phyloP scores from a whole-genome alignment of 139 green algal species.

The Closterium sp. region DNA sequence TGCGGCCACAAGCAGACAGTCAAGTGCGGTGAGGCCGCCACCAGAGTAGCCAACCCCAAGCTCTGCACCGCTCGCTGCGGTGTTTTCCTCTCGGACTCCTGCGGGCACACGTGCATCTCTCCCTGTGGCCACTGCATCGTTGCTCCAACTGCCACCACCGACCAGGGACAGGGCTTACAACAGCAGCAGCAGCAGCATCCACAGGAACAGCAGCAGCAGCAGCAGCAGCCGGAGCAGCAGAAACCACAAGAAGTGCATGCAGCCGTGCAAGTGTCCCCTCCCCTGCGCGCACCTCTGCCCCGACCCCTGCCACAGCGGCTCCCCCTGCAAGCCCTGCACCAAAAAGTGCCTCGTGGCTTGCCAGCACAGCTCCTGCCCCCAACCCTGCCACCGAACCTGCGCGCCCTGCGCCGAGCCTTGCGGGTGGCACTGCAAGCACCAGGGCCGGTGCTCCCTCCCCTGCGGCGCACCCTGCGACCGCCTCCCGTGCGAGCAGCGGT shows the following conservation, averaged over 20 bases:
- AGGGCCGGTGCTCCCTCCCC: conserved; percentile 60
- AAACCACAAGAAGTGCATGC: conserved; percentile 7
- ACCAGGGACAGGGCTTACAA: too few relatives aligned
- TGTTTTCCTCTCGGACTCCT: background rate
- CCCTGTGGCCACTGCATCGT: background rate
- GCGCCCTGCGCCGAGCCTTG: conserved; percentile 63
- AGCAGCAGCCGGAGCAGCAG: background rate
- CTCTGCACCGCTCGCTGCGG: background rate
- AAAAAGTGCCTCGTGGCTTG: conserved; percentile 23
- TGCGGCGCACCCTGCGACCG: conserved; percentile 69
- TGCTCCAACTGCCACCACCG: background rate
- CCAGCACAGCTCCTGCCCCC: conserved; percentile 39
- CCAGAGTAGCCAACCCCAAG: background rate
- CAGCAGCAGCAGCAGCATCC: background rate
- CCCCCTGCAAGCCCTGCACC: conserved; percentile 1
- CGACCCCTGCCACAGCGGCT: conserved; percentile 12
- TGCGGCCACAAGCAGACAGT: conserved; percentile 10
- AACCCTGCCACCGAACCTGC: conserved; percentile 55
- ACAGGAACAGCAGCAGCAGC: background rate
- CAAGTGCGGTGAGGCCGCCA: background rate
- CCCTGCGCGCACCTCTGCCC: conserved; percentile 20
- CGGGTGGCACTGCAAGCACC: conserved; percentile 63
- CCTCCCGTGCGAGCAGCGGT: conserved; percentile 68
- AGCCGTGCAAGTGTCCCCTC: conserved; percentile 13
- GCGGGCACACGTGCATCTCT: background rate